Percentiles rank a stretch among this genome's conserved stretches.
phyloP scores from a whole-genome alignment of 257 asterid species.

The Eucommia ulmoides region DNA sequence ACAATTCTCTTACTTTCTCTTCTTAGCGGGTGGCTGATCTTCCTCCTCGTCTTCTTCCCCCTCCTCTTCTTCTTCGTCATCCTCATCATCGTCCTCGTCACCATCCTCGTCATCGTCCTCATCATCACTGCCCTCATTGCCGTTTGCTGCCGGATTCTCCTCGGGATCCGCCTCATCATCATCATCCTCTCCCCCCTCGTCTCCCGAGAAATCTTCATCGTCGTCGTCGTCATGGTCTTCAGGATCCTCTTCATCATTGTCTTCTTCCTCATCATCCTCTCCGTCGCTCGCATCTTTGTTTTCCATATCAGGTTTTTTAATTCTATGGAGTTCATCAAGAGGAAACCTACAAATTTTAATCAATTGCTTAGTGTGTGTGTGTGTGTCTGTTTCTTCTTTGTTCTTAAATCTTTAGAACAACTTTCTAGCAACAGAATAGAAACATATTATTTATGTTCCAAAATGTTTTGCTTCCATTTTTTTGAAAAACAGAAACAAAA shows the following conservation, averaged over 20 bases:
- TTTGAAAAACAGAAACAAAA: no score
- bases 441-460: no score
- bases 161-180: constrained; percentile 59
- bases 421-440: no score
- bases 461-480: no score
- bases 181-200: constrained; percentile 56
- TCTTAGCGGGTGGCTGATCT: constrained; percentile 77
- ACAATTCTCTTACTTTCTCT: constrained; percentile 80
- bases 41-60: constrained; percentile 19
- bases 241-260: constrained; percentile 35
- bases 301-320: constrained; percentile 32
- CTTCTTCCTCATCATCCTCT: constrained; percentile 70
- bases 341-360: constrained; percentile 54
- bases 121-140: constrained; percentile 54
- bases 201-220: constrained; percentile 80
- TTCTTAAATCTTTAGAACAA: no score
- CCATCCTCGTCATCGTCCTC: constrained; percentile 14
- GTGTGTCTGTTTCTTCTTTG: no score
- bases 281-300: constrained; percentile 59
- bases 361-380: not conserved
- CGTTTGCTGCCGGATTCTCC: constrained; percentile 44
- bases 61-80: constrained; percentile 23
- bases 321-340: constrained; percentile 30
- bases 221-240: constrained; percentile 50
- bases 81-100: constrained; percentile 22